These are phyloP conservation scores for Panicum miliaceum DNA, from an alignment of 176 grass and related monocot genomes.

Conservation along the genomic window DNA sequence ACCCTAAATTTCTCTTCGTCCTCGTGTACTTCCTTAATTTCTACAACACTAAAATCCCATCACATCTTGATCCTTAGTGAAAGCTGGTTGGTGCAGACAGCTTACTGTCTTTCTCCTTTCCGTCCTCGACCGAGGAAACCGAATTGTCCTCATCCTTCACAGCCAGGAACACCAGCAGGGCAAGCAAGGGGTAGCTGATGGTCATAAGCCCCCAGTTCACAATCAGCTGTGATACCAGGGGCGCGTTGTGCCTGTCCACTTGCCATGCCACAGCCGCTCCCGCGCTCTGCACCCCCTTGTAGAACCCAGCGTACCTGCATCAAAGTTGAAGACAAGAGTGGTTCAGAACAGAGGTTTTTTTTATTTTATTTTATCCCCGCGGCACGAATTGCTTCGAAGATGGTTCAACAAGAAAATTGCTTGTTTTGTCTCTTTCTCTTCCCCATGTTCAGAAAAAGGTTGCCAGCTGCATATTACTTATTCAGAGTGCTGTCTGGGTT, in stretches of 20 bases:
- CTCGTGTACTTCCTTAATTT: neutral
- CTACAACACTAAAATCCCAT: neutral
- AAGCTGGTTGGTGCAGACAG: constrained; percentile 31
- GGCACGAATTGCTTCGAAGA: neutral
- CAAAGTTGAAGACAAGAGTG: neutral
- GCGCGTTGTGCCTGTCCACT: constrained; percentile 47
- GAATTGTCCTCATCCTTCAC: constrained; percentile 64
- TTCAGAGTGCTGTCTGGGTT: neutral
- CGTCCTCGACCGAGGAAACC: constrained; percentile 36
- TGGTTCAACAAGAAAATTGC: neutral
- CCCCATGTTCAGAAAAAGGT: neutral
- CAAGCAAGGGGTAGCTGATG: constrained; percentile 80
- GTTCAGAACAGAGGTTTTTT: neutral
- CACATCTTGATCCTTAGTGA: constrained; percentile 19
- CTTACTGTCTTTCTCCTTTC: neutral
- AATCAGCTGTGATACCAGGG: constrained; percentile 53
- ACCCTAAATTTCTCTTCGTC: neutral
- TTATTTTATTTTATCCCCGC: neutral
- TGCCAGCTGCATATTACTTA: neutral
- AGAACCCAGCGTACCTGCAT: constrained; percentile 84
- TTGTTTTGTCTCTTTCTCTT: neutral
- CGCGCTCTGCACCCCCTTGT: constrained; percentile 91
- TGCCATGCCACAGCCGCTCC: constrained; percentile 92
- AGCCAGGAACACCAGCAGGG: constrained; percentile 62
- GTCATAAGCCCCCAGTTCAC: constrained; percentile 86